Percentiles rank a stretch among this genome's conserved stretches.
phyloP scores from a whole-genome alignment of 139 green algal genomes.

The Chlamydomonas sp. region DNA sequence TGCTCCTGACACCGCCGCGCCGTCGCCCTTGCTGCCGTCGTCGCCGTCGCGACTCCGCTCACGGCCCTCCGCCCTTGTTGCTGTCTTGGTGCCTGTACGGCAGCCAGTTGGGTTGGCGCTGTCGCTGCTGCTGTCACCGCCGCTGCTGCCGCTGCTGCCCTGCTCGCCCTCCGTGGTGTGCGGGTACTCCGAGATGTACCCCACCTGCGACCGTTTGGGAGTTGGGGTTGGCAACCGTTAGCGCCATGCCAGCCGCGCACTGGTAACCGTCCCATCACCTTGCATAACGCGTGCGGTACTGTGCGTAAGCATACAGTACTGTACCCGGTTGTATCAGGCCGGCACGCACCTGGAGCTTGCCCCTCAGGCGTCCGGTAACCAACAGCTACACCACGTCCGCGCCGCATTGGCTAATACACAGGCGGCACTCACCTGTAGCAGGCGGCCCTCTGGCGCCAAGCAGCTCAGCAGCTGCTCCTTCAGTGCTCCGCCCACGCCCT shows the following conservation, averaged over 20 bases:
- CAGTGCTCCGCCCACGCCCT: constrained; percentile 75
- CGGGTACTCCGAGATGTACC: constrained; percentile 79
- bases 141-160: background rate
- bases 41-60: too few species aligned
- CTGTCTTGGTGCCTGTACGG: too few species aligned
- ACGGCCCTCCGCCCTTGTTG: too few species aligned
- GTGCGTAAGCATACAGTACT: too few species aligned
- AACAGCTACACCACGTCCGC: constrained; percentile 74
- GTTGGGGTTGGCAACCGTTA: background rate
- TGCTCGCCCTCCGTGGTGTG: constrained; percentile 37
- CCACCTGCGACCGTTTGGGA: constrained; percentile 52
- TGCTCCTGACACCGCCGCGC: background rate
- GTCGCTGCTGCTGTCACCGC: background rate
- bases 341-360: constrained; percentile 1
- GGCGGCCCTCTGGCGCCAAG: too few species aligned
- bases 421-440: too few species aligned
- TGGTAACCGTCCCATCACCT: too few species aligned
- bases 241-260: background rate
- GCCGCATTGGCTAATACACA: too few species aligned
- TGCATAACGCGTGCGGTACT: too few species aligned
- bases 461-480: too few species aligned
- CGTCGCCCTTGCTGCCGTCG: background rate
- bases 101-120: background rate
- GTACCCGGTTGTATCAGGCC: too few species aligned
- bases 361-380: constrained; percentile 66